Evolutionary conservation across 352 stramenopile species (phyloP), one percentile per base, ranked within the genome.

Genomic region (Globisporangium yorkense): DNA sequence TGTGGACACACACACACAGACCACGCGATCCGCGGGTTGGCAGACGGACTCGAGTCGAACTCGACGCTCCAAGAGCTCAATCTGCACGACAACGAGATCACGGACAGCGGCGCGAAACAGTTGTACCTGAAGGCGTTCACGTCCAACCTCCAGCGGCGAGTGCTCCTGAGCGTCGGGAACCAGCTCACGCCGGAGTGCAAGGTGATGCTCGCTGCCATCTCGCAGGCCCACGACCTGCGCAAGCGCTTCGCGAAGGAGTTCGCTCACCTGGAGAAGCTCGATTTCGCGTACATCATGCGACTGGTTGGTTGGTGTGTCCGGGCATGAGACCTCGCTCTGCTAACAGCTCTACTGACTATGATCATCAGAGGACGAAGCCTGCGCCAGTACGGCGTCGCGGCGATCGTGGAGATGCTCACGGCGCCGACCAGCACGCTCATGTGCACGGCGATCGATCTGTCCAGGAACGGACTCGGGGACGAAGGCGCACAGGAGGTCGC

Each of bases 71-170:
- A 72, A 13, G 76, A 87, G 24, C 63, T 89, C 20, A 70, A 81
- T 40, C 51, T 89, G 1, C 65, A 76, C 21, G 48, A 73, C 21
- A 89, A 89, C 55, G 47, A 62, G 16, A 86, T 87, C 56, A 80
- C 74, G 1, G 74, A 84, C 44, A 37, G 56, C 2, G 74, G 74
- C 5, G 76, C 74, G 10, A 78, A 75, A 53, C 61, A 68, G 27
- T 57, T 83, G 1, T 84, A 80, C 40, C 57, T 84, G 18, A 81
- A 78, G 55, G 74, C 68, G 4, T 84, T 81, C 58, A 66, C 61
- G 8, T 62, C 62, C 12, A 77, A 84, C 44, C 64, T 76, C 6
- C 75, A 81, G 45, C 68, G 75, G 0, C 68, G 67, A 13, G 67
- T 86, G 24, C 52, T 69, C 1, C 56, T 84, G 5, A 75, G 59